These are phyloP conservation scores for Globisporangium canariense DNA, from an alignment of 352 stramenopile species.

Conservation along the genomic window DNA sequence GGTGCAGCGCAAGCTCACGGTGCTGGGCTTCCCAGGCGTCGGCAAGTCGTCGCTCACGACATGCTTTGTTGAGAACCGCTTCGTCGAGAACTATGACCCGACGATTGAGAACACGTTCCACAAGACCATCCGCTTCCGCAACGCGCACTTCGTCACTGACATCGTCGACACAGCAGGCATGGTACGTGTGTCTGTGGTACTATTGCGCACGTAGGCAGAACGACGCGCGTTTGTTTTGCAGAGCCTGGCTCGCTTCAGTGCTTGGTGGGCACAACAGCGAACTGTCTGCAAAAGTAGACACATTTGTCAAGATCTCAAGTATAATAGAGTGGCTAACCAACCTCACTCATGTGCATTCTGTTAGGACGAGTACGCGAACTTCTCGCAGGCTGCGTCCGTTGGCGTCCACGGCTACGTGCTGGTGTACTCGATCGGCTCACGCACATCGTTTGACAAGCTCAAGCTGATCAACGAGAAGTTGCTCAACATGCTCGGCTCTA, in stretches of 20 bases:
- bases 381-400: constrained; percentile 94
- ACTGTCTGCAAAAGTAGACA: neutral
- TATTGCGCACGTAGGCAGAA: neutral
- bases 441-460: constrained; percentile 94
- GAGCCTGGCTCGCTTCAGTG: constrained; percentile 1
- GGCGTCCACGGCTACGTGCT: constrained; percentile 95
- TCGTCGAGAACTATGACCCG: constrained; percentile 92
- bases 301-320: too few species aligned
- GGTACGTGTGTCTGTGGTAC: constrained; percentile 29
- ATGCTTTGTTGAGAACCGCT: constrained; percentile 92
- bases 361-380: constrained; percentile 94
- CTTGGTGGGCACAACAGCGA: neutral
- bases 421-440: constrained; percentile 92
- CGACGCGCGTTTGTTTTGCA: constrained; percentile 11
- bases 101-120: constrained; percentile 97
- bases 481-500: constrained; percentile 92
- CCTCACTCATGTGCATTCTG: neutral
- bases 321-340: too few species aligned
- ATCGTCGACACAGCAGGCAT: constrained; percentile 97
- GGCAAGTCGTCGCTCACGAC: constrained; percentile 95
- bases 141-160: constrained; percentile 95
- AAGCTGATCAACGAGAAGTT: constrained; percentile 94
- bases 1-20: constrained; percentile 94
- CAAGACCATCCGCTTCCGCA: constrained; percentile 95
- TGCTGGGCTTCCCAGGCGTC: constrained; percentile 93